Evolutionary conservation across 2,329 filamentous ascomycete genomes (phyloP), one percentile per base, ranked within the genome.

Genomic region (Fusarium torulosum): DNA sequence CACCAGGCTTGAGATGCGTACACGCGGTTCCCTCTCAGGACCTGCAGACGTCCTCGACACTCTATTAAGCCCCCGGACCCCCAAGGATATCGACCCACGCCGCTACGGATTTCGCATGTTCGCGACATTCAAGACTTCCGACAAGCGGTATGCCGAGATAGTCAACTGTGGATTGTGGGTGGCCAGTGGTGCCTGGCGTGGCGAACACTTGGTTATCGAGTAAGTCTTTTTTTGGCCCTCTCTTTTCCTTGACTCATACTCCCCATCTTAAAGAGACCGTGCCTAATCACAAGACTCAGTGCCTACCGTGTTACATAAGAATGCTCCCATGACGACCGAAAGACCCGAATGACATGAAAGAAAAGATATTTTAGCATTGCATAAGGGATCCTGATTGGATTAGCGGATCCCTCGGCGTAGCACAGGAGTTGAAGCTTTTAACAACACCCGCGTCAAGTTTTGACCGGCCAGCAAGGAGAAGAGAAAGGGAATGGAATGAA

Each of bases 121-220:
- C 58, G 79, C 82, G 59, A 82, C 81, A 19, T 81, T 85, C 76
- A 83, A 84, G 72, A 84, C 83, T 21, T 77, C 81, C 4, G 83
- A 85, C 73, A 79, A 82, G 70, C 78, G 83, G 29, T 85, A 85
- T 66, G 77, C 77, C 46, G 81, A 83, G 54, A 80, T 80, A 57
- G 78, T 85, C 23, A 85, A 85, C 71, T 83, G 80, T 70, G 82
- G 81, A 7, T 76, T 84, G 52, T 84, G 82, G 82, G 78, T 84
- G 45, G 82, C 82, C 8, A 83, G 81, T 71, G 82, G 82, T 47
- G 81, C 83, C 71, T 82, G 81, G 76, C 80, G 78, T 54, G 79
- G 76, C 53, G 76, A 80, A 21, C 80, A 83, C 69, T 75, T 84
- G 56, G 77, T 84, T 43, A 82, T 83, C 53, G 82, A 84, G 81